Evolutionary conservation across 106 monocot species (phyloP), one percentile per base, ranked within the genome.

Genomic region (Narthecium ossifragum): DNA sequence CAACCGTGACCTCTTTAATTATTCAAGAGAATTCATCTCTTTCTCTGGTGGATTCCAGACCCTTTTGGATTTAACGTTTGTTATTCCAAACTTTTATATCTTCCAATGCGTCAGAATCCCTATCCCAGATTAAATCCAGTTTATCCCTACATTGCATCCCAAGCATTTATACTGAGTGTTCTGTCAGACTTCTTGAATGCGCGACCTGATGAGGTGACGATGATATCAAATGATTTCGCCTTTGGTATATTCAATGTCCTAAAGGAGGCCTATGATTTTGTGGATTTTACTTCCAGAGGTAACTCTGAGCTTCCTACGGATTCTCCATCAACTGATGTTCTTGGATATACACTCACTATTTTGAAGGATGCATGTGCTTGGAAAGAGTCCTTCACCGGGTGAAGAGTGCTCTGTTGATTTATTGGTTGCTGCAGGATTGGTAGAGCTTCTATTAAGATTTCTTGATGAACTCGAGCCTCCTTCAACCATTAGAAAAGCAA

Each of bases 391-490:
- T 47, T 40, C 59, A 21, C 18, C 26, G 23, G 46, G 31, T 0
- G 2, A 13, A 0, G 64, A 63, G 20, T 8, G 45, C 2, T 61
- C 59, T 30, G 64, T 76, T 31, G 64, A 76, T 33, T 77, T 45
- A 23, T 39, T 89, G 49, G 26, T 89, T n/a, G 63, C 67, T 8
- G 53, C 40, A 23, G 90, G 80, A 17, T 59, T 94, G n/a, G 34
- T 83, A 49, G 53, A 68, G 17, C 43, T 69, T 63, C 57, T 94
- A 11, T 34, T 94, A 18, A 21, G 28, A 61, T 63, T 76, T 33
- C 85, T 94, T 46, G 33, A 34, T 21, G 83, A 86, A 51, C 90
- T 94, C 2, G 86, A 80, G 57, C 86, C 86, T 4, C 90, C 94
- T 2, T 46, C 71, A 24, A 78, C 65, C 9, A 53, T 90, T 34